These are phyloP conservation scores for Ceratobasidium theobromae DNA, from an alignment of 1,284 basidiomycete genomes.

Conservation along the genomic window DNA sequence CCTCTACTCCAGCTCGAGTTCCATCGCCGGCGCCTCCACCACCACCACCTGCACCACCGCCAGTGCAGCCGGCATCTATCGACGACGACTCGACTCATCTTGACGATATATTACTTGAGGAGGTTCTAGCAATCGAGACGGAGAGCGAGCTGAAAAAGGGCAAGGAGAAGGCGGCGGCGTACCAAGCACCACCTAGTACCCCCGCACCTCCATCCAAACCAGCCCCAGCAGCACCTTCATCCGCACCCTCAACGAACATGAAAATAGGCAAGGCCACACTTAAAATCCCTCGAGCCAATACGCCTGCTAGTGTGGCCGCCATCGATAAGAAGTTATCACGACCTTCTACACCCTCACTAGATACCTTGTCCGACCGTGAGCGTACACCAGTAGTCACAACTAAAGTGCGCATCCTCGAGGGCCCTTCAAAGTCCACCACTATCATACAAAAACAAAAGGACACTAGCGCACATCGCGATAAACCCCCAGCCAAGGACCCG, in stretches of 20 bases:
- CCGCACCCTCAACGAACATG: constrained; percentile 34
- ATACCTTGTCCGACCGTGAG: constrained; percentile 6
- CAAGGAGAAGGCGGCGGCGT: constrained; percentile 53
- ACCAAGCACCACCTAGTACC: constrained; percentile 31
- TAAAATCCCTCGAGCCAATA: constrained; percentile 25
- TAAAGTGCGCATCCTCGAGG: constrained; percentile 16
- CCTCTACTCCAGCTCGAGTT: constrained; percentile 42
- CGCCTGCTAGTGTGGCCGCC: constrained; percentile 3
- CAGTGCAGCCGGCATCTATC: constrained; percentile 37
- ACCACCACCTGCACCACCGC: constrained; percentile 32
- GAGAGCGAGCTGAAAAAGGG: constrained; percentile 64
- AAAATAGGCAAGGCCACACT: constrained; percentile 24
- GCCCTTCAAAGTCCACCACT: not conserved
- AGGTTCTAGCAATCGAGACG: constrained; percentile 75
- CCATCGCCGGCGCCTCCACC: constrained; percentile 41
- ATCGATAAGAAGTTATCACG: constrained; percentile 29
- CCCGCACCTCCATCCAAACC: constrained; percentile 33
- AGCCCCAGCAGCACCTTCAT: constrained; percentile 35
- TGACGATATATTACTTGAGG: constrained; percentile 67
- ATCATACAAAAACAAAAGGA: constrained; percentile 4
- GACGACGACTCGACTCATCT: constrained; percentile 69
- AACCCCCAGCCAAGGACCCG: constrained; percentile 17
- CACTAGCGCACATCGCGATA: not conserved
- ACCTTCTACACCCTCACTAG: constrained; percentile 25
- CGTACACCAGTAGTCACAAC: constrained; percentile 27